Evolutionary conservation across 768 basidiomycete species (phyloP), one percentile per base, ranked within the genome.

Genomic region (Multifurca ochricompacta): DNA sequence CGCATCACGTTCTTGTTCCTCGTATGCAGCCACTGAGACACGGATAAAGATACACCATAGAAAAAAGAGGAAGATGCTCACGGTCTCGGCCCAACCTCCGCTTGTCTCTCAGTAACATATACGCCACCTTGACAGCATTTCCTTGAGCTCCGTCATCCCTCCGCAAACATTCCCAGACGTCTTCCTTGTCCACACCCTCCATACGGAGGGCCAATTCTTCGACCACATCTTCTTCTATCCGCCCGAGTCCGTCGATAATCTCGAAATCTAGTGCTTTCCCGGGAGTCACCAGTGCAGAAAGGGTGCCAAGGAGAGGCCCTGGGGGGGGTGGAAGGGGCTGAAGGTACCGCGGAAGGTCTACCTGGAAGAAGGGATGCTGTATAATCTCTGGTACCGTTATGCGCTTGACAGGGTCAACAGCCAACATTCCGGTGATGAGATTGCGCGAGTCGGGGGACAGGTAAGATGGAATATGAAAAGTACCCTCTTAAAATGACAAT

Each of bases 61-160:
- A 36, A 27, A 56, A 44, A 23, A 52, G 34, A 47, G n/a, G 4
- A 7, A 16, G 11, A 34, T 28, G 76, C 91, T 76, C 63, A 95
- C 93, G 71, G 66, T 92, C 91, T 68, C 86, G 80, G 6, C 91
- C 83, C 49, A 87, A 76, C 35, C 92, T 73, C 61, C 83, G 76
- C 72, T 93, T 93, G 65, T 99, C 95, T 53, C 91, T 76, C 41
- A 96, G 74, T 4, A 99, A 75, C 80, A 93, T 83, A 69, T 98
- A 99, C 0, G 95, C 93, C 6, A 99, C 93, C 70, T 96, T 94
- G 66, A 98, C 86, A 50, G 91, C 85, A 66, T 97, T 96, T 35
- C 93, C 90, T 56, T 85, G 83, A 37, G 81, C 76, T 0, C 89
- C 92, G 59, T 94, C 91, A 48, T 93, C 85, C 61, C 82, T 72